Evolutionary conservation across 768 basidiomycete genomes (phyloP).

Genomic region (Boletus rubropictus): DNA sequence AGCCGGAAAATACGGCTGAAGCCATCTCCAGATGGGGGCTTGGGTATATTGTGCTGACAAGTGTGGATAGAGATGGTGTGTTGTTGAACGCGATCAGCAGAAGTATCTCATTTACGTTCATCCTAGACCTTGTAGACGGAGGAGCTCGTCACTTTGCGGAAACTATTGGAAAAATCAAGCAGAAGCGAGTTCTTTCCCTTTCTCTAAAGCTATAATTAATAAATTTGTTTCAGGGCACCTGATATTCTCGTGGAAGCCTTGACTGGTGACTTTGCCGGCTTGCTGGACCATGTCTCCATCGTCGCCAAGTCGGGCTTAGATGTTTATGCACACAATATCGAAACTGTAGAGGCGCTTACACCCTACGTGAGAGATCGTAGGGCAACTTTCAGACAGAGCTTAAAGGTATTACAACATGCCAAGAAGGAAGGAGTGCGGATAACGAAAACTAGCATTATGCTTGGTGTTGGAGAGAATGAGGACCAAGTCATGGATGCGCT

Average conservation of each 20-base stretch:
- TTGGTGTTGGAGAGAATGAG: slow-evolving; percentile 88
- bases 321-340: slow-evolving; percentile 97
- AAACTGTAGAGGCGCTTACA: slow-evolving; percentile 91
- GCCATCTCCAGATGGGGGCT: slow-evolving; percentile 97
- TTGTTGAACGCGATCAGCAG: neutral
- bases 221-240: slow-evolving; percentile 61
- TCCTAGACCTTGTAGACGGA: slow-evolving; percentile 83
- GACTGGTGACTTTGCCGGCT: slow-evolving; percentile 89
- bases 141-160: slow-evolving; percentile 93
- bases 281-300: slow-evolving; percentile 62
- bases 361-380: slow-evolving; percentile 94
- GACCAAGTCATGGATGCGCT: slow-evolving; percentile 80
- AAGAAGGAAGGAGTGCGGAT: slow-evolving; percentile 80
- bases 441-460: slow-evolving; percentile 98
- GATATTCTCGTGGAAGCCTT: slow-evolving; percentile 94
- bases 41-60: slow-evolving; percentile 96
- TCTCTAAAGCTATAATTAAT: neutral
- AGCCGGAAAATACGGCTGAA: slow-evolving; percentile 97
- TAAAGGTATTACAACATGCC: slow-evolving; percentile 75
- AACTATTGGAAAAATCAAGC: slow-evolving; percentile 91
- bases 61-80: slow-evolving; percentile 93
- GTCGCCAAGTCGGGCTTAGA: slow-evolving; percentile 94
- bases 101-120: slow-evolving; percentile 1
- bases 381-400: slow-evolving; percentile 82
- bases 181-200: slow-evolving; percentile 53